Evolutionary conservation across 768 basidiomycete genomes (phyloP).

Genomic region (Amanita fuliginea): DNA sequence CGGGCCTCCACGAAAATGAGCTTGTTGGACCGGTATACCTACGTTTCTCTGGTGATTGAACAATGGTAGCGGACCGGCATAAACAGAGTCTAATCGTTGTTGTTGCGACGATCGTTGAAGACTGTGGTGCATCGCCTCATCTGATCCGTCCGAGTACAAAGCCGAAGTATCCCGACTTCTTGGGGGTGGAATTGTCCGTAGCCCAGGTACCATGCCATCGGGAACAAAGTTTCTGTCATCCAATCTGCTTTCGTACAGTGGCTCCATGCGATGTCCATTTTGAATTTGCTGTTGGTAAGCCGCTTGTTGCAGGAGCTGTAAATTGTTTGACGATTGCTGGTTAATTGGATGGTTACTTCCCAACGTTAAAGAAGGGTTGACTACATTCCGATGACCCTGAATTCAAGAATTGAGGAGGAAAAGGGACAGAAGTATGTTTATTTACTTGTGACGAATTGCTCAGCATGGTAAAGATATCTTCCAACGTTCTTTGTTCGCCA

Average conservation of each 20-base stretch:
- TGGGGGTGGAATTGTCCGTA: slow-evolving; percentile 55
- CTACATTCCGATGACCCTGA: slow-evolving; percentile 21
- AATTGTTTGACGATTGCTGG: slow-evolving; percentile 23
- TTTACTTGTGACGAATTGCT: slow-evolving; percentile 66
- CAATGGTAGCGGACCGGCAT: slow-evolving; percentile 34
- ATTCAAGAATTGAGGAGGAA: slow-evolving; percentile 3
- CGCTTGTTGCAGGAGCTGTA: slow-evolving; percentile 28
- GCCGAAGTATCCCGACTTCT: slow-evolving; percentile 45
- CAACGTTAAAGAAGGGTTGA: slow-evolving; percentile 14
- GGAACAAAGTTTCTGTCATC: slow-evolving; percentile 75
- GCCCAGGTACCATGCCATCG: slow-evolving; percentile 78
- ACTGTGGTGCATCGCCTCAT: slow-evolving; percentile 53
- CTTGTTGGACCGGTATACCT: slow-evolving; percentile 45
- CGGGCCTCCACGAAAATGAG: slow-evolving; percentile 59
- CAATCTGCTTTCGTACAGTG: slow-evolving; percentile 61
- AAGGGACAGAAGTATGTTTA: not conserved
- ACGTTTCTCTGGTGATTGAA: slow-evolving; percentile 49
- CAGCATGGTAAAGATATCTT: slow-evolving; percentile 75
- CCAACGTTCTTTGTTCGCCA: slow-evolving; percentile 53
- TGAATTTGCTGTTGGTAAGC: slow-evolving; percentile 31
- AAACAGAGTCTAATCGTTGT: slow-evolving; percentile 47
- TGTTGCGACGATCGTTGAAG: slow-evolving; percentile 42
- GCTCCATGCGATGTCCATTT: slow-evolving; percentile 43
- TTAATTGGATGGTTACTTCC: slow-evolving; percentile 20
- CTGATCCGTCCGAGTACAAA: slow-evolving; percentile 46